Evolutionary conservation across 371 early-diverging fungal species (phyloP), one percentile per base, ranked within the genome.

Genomic region (Mucor plumbeus): DNA sequence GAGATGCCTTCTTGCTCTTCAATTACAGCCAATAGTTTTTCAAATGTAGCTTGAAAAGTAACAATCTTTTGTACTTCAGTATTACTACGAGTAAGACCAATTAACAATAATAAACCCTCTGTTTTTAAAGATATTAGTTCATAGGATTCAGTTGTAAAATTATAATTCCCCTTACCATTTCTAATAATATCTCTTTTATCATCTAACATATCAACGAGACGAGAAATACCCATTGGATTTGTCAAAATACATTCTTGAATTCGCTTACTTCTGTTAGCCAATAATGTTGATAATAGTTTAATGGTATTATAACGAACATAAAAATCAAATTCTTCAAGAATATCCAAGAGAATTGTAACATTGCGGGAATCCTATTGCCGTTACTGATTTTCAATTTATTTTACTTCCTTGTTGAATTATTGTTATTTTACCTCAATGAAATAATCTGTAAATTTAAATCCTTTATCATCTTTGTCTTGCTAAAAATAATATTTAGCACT

Each of bases 51-150:
- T 72, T 98, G 96, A 76, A 99, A 99, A 5, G 97, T 97, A 54
- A 98, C 92, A 65, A 99, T 94, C 82, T 99, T 97, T 80, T 99
- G 98, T 33, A 99, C 91, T 53, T 98, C 98, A 36, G 97, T 92
- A 77, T 97, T 96, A 44, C 84, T 87, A 61, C 90, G 87, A 8
- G 97, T 97, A 63, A 99, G 83, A 0, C 92, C 84, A 48, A 95
- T 96, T 70, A 99, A 69, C 38, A 99, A 75, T 62, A 97, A 76
- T 31, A 99, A 77, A 2, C 95, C 95, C 89, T 98, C 97, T 95
- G 59, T n/a, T 3, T 31, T 50, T 44, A 17, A 44, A 36, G 17
- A 19, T n/a, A 31, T 53, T 53, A 53, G 19, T 26, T 31, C 53
- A 53, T 11, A 53, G 31, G 13, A 31, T 5, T 14, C 53, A 13